Base-by-base conservation (phyloP, 164 flowering plant genomes). In the Berberis vulgaris region DNA sequence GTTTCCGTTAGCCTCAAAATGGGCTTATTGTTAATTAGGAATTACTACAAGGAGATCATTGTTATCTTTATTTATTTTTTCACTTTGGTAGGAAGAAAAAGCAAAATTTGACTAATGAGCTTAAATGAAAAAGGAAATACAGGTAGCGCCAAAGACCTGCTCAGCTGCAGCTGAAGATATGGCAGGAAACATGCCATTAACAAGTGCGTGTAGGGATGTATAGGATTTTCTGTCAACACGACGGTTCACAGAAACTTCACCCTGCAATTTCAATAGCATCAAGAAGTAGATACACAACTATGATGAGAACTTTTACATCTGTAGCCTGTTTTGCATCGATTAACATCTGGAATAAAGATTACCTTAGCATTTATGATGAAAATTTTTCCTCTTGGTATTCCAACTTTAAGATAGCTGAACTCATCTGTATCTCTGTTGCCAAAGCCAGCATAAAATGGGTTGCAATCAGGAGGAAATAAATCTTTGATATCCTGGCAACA, bases 381-480 rank as follows among this genome's bases (percentile, higher is more conserved):
- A 59, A 94, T 87, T 75, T 94, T 94, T 49, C 97, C 96, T 71
- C 67, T 84, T 2, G 99, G 99, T 46, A 94, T 91, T 71, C 97
- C 99, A 59, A 91, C 96, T 71, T 83, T 94, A 60, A 86, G 86
- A 75, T 94, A 94, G 85, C 99, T 94, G 61, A 94, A 52, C 73
- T 94, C 99, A 77, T 94, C 99, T 3, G 97, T 94, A 69, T 89
- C 84, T 78, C 99, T 78, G 70, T 94, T 94, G 61, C 99, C 99
- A 74, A 94, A 94, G 69, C 99, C 99, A 71, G 99, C 99, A 79
- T 94, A 94, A 72, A 91, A 94, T 49, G 99, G 99, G 60, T 83
- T 85, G 80, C 81, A 72, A 72, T 87, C 96, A 52, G 81, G 60
- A 69, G 99, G 97, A 80, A 89, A 94, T 67, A 91, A 73, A 3